Evolutionary conservation across 331 rosid species (phyloP).

Genomic region (Saraca asoca): DNA sequence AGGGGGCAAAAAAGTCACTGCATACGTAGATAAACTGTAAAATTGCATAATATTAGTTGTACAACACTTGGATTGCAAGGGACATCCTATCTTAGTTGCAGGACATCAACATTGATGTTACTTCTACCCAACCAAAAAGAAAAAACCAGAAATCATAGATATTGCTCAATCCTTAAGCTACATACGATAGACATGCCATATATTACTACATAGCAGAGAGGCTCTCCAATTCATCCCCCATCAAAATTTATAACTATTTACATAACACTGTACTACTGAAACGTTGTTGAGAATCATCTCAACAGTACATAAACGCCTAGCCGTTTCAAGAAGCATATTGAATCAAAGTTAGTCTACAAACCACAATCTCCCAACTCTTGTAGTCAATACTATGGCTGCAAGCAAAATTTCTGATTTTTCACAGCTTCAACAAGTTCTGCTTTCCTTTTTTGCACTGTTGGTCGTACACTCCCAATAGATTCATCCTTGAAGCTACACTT

Average conservation of each 20-base stretch:
- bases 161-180: slow-evolving; percentile 8
- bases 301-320: slow-evolving; percentile 1
- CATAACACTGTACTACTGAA: no score
- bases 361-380: background rate
- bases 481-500: slow-evolving; percentile 22
- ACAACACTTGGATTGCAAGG: no score
- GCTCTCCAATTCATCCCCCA: background rate
- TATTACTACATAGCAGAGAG: background rate
- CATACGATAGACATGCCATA: background rate
- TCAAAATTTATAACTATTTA: background rate
- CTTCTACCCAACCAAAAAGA: no score
- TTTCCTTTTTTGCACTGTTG: slow-evolving; percentile 42
- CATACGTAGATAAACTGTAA: background rate
- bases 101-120: no score
- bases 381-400: slow-evolving; percentile 44
- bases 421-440: slow-evolving; percentile 34
- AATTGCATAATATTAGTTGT: no score
- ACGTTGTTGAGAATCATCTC: slow-evolving; percentile 1
- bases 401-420: slow-evolving; percentile 30
- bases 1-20: background rate
- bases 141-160: background rate
- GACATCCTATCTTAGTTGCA: no score
- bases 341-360: slow-evolving; percentile 1
- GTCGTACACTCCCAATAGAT: background rate
- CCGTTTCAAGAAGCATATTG: slow-evolving; percentile 18